These are phyloP conservation scores for Boletales sp. DNA, from an alignment of 768 basidiomycete species.

Conservation along the genomic window DNA sequence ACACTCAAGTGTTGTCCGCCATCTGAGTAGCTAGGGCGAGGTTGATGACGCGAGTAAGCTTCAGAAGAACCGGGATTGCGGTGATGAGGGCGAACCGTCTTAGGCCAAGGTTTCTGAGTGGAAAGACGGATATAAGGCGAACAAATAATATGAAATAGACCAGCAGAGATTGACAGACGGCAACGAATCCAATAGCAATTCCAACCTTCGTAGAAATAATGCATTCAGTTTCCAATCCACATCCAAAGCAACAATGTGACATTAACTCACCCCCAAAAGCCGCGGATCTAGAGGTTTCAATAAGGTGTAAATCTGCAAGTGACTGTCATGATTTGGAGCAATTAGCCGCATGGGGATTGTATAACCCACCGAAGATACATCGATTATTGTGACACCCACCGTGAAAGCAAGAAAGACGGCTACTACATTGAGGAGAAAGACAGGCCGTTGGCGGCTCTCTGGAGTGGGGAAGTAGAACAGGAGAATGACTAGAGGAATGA, in stretches of 20 bases:
- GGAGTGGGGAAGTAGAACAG: slow-evolving; percentile 18
- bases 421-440: slow-evolving; percentile 20
- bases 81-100: slow-evolving; percentile 11
- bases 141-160: slow-evolving; percentile 24
- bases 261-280: slow-evolving; percentile 2
- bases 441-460: slow-evolving; percentile 11
- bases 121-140: slow-evolving; percentile 23
- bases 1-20: slow-evolving; percentile 25
- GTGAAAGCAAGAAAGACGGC: slow-evolving; percentile 12
- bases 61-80: slow-evolving; percentile 17
- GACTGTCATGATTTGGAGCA: not conserved
- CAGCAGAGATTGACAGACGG: slow-evolving; percentile 21
- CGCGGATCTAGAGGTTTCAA: slow-evolving; percentile 17
- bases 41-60: slow-evolving; percentile 21
- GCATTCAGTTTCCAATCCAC: not conserved
- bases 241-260: not conserved
- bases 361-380: slow-evolving; percentile 6
- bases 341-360: not conserved
- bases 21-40: no score
- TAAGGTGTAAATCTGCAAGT: slow-evolving; percentile 19
- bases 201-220: slow-evolving; percentile 5
- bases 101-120: slow-evolving; percentile 1
- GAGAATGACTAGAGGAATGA: slow-evolving; percentile 15
- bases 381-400: slow-evolving; percentile 11
- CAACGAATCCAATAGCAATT: slow-evolving; percentile 19